Evolutionary conservation across 73 alveolate species (phyloP).

Genomic region (Paramecium pentaurelia): DNA sequence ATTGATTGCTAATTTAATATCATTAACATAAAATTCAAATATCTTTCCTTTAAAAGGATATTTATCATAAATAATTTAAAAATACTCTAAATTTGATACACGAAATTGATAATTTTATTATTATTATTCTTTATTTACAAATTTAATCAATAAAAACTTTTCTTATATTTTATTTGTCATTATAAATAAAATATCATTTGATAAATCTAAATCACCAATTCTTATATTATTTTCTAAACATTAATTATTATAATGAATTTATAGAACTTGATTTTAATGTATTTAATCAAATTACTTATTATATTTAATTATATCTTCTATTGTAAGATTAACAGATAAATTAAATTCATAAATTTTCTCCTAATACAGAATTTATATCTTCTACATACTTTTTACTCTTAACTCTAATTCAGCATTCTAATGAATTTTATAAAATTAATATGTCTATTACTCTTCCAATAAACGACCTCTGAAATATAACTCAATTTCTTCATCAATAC

Average conservation of each 20-base stretch:
- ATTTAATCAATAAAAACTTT: neutral
- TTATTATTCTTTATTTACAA: neutral
- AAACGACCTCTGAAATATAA: neutral
- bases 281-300: neutral
- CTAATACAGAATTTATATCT: neutral
- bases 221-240: neutral
- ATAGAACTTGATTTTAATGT: neutral
- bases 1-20: neutral
- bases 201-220: neutral
- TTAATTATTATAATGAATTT: neutral
- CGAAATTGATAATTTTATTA: neutral
- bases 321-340: neutral
- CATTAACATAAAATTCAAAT: neutral
- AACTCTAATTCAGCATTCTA: neutral
- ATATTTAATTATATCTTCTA: neutral
- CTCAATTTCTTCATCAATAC: neutral
- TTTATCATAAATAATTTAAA: neutral
- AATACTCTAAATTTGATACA: neutral
- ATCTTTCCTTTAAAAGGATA: neutral
- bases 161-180: neutral
- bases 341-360: neutral
- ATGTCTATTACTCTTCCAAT: neutral
- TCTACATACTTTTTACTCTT: neutral
- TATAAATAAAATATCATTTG: neutral
- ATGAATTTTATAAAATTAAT: neutral